These are phyloP conservation scores for Penicillium soppii DNA, from an alignment of 495 filamentous ascomycete species.

Conservation along the genomic window DNA sequence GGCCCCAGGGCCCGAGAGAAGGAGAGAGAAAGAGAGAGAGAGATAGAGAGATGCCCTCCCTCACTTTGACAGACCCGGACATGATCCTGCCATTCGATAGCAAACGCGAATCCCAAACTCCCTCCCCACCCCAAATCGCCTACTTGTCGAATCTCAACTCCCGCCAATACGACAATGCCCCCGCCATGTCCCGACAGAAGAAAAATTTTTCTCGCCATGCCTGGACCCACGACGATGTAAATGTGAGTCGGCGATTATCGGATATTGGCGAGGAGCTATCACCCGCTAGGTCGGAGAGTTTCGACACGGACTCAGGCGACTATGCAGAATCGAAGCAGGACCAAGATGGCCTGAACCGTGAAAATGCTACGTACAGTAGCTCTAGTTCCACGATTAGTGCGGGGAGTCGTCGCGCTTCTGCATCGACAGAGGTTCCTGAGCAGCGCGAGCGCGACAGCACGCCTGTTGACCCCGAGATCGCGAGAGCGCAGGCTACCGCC, in stretches of 20 bases:
- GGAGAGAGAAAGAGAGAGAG: background rate
- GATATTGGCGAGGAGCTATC: constrained; percentile 68
- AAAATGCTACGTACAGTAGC: constrained; percentile 31
- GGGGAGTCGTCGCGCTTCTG: constrained; percentile 27
- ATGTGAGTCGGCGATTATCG: constrained; percentile 63
- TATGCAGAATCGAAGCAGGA: constrained; percentile 5
- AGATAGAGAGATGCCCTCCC: constrained; percentile 53
- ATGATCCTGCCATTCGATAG: constrained; percentile 77
- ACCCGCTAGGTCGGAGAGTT: constrained; percentile 22
- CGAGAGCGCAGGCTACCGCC: constrained; percentile 4
- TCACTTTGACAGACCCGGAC: constrained; percentile 88
- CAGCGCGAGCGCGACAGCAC: constrained; percentile 14
- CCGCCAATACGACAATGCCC: constrained; percentile 17
- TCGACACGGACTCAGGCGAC: constrained; percentile 6
- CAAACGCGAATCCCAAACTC: constrained; percentile 55
- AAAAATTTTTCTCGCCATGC: constrained; percentile 43
- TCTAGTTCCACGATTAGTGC: constrained; percentile 43
- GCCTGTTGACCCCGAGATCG: constrained; percentile 5
- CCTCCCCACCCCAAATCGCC: constrained; percentile 45
- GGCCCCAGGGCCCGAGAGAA: constrained; percentile 10
- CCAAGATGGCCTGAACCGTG: constrained; percentile 8
- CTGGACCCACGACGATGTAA: constrained; percentile 52
- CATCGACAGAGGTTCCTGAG: constrained; percentile 15
- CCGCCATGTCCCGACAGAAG: constrained; percentile 25
- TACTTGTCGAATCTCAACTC: constrained; percentile 38